phyloP scores from a whole-genome alignment of 2,329 filamentous ascomycete genomes.

The Sarocladium brachiariae region DNA sequence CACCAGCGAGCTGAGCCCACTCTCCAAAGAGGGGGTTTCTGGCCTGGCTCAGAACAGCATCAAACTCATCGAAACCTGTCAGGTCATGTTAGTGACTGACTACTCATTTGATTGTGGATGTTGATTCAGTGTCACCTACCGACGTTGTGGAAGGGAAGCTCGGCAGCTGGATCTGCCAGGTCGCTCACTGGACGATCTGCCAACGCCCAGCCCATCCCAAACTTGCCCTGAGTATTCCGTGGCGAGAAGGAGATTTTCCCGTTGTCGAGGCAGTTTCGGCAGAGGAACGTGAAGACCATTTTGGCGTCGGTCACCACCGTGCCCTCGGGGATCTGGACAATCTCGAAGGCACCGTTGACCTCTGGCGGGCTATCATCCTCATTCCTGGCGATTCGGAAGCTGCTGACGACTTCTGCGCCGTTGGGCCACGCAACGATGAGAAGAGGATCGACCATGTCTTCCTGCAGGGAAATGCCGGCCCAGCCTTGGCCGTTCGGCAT shows the following conservation, averaged over 20 bases:
- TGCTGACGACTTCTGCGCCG: constrained; percentile 1
- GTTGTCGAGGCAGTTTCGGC: constrained; percentile 5
- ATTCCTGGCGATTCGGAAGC: constrained; percentile 3
- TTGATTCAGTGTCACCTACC: not conserved
- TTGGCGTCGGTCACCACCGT: not conserved
- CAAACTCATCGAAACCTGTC: constrained; percentile 8
- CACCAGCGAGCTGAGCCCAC: constrained; percentile 6
- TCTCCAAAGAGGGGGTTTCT: constrained; percentile 4
- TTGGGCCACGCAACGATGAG: constrained; percentile 6
- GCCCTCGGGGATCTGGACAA: constrained; percentile 5
- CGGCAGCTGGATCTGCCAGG: not conserved
- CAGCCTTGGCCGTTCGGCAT: constrained; percentile 7
- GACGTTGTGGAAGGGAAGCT: constrained; percentile 8
- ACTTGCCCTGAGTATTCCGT: not conserved
- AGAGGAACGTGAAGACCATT: constrained; percentile 4
- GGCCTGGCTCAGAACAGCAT: constrained; percentile 3
- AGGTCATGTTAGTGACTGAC: not conserved
- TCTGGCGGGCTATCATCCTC: constrained; percentile 7
- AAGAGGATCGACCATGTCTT: constrained; percentile 7
- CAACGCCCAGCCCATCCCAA: constrained; percentile 6
- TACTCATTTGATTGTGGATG: not conserved
- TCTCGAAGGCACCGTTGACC: not conserved
- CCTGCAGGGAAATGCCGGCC: constrained; percentile 5
- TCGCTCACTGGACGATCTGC: constrained; percentile 3
- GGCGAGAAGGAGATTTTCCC: not conserved